Conservation (phyloP, 1,284 basidiomycete species). For the Peniophora sp. region DNA sequence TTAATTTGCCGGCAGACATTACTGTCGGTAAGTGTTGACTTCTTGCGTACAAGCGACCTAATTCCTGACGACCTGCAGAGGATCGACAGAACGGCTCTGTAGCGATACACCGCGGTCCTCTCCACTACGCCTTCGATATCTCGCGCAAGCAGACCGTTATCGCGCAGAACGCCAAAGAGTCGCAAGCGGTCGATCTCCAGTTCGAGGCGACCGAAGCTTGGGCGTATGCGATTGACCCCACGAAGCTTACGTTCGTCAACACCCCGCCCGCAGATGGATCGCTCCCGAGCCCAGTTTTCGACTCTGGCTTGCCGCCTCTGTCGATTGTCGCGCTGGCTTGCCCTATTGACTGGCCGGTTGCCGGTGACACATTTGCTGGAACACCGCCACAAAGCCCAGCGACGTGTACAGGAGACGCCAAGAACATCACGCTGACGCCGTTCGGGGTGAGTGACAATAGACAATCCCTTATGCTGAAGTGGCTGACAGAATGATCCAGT, state of each 20-base stretch:
- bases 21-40: constrained; percentile 29
- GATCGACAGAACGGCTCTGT: constrained; percentile 43
- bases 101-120: constrained; percentile 46
- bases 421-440: constrained; percentile 40
- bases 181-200: constrained; percentile 43
- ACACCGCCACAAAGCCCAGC: constrained; percentile 37
- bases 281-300: constrained; percentile 48
- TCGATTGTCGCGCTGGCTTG: constrained; percentile 45
- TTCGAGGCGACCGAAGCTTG: constrained; percentile 40
- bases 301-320: constrained; percentile 41
- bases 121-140: constrained; percentile 51
- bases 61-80: constrained; percentile 24
- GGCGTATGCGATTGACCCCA: constrained; percentile 51
- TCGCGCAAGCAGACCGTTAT: constrained; percentile 34
- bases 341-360: constrained; percentile 38
- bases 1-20: constrained; percentile 41
- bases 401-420: constrained; percentile 32
- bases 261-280: constrained; percentile 26
- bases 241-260: constrained; percentile 39
- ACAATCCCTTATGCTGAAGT: background rate
- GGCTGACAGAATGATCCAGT: constrained; percentile 18
- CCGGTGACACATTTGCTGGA: constrained; percentile 42
- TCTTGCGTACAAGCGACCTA: background rate
- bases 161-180: constrained; percentile 33
- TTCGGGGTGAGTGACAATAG: constrained; percentile 38